These are phyloP conservation scores for Microdochium paspali DNA, from an alignment of 2,329 filamentous ascomycete genomes.

Conservation along the genomic window DNA sequence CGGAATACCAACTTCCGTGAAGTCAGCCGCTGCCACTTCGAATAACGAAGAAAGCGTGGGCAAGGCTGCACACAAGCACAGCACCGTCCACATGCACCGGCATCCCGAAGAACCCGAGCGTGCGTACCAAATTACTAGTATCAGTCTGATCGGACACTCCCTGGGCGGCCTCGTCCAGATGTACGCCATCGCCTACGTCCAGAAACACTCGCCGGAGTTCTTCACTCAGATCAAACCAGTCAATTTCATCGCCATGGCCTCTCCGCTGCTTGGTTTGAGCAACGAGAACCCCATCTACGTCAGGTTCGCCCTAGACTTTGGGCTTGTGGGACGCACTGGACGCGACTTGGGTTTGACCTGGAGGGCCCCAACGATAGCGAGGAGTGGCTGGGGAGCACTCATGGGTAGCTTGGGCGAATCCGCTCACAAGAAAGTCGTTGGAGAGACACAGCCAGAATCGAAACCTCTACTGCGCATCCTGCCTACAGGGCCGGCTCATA, in stretches of 20 bases:
- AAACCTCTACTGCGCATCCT: slow-evolving; percentile 85
- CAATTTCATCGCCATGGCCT: slow-evolving; percentile 83
- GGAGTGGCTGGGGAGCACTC: slow-evolving; percentile 81
- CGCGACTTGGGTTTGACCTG: slow-evolving; percentile 93
- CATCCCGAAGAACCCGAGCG: slow-evolving; percentile 25
- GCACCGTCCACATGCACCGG: slow-evolving; percentile 40
- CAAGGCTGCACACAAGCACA: slow-evolving; percentile 48
- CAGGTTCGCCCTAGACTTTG: slow-evolving; percentile 93
- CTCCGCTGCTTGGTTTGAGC: slow-evolving; percentile 82
- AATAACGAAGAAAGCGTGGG: slow-evolving; percentile 31
- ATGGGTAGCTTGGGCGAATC: slow-evolving; percentile 72
- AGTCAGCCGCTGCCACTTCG: slow-evolving; percentile 18
- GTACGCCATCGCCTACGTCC: slow-evolving; percentile 91
- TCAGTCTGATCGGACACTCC: slow-evolving; percentile 90
- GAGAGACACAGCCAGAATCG: slow-evolving; percentile 61
- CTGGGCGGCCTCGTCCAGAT: slow-evolving; percentile 85
- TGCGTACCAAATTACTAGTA: slow-evolving; percentile 80
- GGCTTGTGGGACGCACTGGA: slow-evolving; percentile 88
- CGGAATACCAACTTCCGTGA: slow-evolving; percentile 17
- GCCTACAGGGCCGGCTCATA: slow-evolving; percentile 83
- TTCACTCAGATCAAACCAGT: slow-evolving; percentile 78
- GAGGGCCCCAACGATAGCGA: slow-evolving; percentile 77
- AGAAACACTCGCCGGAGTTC: slow-evolving; percentile 88
- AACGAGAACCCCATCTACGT: slow-evolving; percentile 98
- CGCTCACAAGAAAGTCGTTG: slow-evolving; percentile 48